Evolutionary conservation across 805 yeast genomes (phyloP), one percentile per base, ranked within the genome.

Genomic region (Candida sphagnicola): DNA sequence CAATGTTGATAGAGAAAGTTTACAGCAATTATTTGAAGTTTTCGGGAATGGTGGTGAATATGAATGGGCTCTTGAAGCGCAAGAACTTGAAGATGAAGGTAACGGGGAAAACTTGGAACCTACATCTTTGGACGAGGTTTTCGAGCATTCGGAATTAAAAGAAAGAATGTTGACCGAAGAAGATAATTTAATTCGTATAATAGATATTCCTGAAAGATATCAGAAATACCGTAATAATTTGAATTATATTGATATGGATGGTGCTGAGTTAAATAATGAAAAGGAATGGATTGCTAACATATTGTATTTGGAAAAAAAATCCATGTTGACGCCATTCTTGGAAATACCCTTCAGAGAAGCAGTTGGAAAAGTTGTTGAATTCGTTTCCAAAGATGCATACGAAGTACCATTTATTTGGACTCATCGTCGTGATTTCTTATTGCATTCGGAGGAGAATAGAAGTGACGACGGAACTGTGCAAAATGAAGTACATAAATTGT

Each of bases 21-120:
- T 91, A 47, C 93, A 88, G 54, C 97, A 91, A 61, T 77, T 93
- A 56, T 89, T 81, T 54, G 99, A 93, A 58, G 87, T 93, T 11
- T 93, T 93, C 57, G 99, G 99, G 48, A 95, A 89, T 59, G 99
- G 99, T 37, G 89, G 82, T 47, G 97, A 91, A 55, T 93, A 93
- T 61, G 96, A 87, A 41, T 93, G 99, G 98, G 99, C 99, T 10
- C 70, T 93, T 39, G 96, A 88, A 54, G 93, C 87, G 19, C 96
- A 90, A 63, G 80, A 77, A 44, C 73, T 70, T 40, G 82, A 76
- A 48, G 82, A 75, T 35, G 77, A 66, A 18, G 78, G 77, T 24
- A 60, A 65, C 41, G 68, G 62, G 26, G 80, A 77, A n/a, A 74
- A 70, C 34, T 67, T 67, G n/a, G 80, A 69, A 32, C 72, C 79